phyloP scores from a whole-genome alignment of 2,329 filamentous ascomycete genomes.

The Alternaria sp. region DNA sequence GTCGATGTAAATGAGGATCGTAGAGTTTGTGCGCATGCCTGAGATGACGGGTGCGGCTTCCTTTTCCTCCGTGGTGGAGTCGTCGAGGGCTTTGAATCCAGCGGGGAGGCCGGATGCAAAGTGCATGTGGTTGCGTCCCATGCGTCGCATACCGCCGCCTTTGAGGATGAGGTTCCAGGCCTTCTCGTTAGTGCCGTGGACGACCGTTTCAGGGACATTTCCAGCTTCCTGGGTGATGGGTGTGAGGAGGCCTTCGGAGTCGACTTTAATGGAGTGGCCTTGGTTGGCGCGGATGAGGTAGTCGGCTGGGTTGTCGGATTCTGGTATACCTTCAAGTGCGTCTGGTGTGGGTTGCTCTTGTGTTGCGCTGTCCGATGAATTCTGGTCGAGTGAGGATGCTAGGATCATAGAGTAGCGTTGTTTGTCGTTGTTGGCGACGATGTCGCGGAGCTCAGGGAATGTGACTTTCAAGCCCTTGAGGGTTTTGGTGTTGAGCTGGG shows the following conservation, averaged over 20 bases:
- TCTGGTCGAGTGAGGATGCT: conserved; percentile 35
- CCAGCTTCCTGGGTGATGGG: conserved; percentile 63
- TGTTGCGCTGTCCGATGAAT: conserved; percentile 1
- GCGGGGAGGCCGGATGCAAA: conserved; percentile 76
- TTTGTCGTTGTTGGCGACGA: conserved; percentile 82
- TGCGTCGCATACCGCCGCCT: conserved; percentile 78
- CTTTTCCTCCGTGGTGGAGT: conserved; percentile 28
- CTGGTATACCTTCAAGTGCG: conserved; percentile 13
- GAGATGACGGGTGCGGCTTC: conserved; percentile 66
- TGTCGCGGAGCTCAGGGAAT: conserved; percentile 72
- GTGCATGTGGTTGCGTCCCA: conserved; percentile 89
- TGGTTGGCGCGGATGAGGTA: conserved; percentile 95
- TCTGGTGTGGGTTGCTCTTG: conserved; percentile 16
- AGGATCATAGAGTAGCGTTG: conserved; percentile 84
- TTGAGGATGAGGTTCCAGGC: conserved; percentile 77
- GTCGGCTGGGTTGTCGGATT: conserved; percentile 61
- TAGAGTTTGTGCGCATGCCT: conserved; percentile 72
- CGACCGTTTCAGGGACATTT: conserved; percentile 69
- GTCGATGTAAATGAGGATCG: conserved; percentile 77
- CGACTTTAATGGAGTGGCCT: conserved; percentile 83
- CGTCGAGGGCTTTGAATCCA: conserved; percentile 44
- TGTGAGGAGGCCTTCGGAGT: conserved; percentile 72
- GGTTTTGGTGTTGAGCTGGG: conserved; percentile 63
- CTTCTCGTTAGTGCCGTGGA: conserved; percentile 88
- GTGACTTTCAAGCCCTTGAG: conserved; percentile 75